Base-by-base conservation (phyloP, 139 green algal species). In the Chlorella sp. region DNA sequence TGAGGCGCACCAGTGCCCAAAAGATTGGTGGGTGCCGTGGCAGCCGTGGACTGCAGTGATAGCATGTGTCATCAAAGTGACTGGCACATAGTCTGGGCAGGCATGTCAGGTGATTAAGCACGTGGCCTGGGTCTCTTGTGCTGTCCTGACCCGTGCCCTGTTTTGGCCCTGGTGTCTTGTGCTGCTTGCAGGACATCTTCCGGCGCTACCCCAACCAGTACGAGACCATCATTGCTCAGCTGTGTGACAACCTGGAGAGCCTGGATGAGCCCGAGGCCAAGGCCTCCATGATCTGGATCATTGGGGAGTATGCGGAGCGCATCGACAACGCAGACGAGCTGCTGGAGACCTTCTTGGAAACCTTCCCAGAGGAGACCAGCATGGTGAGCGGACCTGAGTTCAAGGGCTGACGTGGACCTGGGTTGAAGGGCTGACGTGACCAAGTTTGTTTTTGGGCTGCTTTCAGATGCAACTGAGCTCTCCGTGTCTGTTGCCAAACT, bases 261-360 rank as follows among this genome's bases (percentile, higher is more conserved):
- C 87, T 99, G 74, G 95, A 99, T 69, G 95, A 99, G 85, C 95
- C 95, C 2, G 95, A 98, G 75, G 95, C 95, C 34, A 97, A 96
- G 84, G 67, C 62, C 4, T 67, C 62, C 35, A 69, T 76, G 72
- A 74, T 97, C n/a, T 98, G 93, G 95, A 98, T 99, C 83, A 96
- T 99, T 71, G 95, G 95, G 2, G 95, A 99, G 89, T 99, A 99
- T 76, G 95, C 95, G 1, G 93, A 98, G 80, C 89, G 95, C 69
- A 99, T 99, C 64, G 95, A 99, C 84, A 98, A 98, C 78, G 94
- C 94, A 2, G 93, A 97, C 66, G 96, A 99, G 83, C 90, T 99
- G 76, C 86, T 99, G 61, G 93, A 97, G 74, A 81, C 82, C 31
- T 98, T 99, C 76, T 76, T 99, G 75, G 96, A 99, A 73, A 91